These are phyloP conservation scores for Tolypocladium guangdongense DNA, from an alignment of 2,329 filamentous ascomycete species.

Conservation along the genomic window DNA sequence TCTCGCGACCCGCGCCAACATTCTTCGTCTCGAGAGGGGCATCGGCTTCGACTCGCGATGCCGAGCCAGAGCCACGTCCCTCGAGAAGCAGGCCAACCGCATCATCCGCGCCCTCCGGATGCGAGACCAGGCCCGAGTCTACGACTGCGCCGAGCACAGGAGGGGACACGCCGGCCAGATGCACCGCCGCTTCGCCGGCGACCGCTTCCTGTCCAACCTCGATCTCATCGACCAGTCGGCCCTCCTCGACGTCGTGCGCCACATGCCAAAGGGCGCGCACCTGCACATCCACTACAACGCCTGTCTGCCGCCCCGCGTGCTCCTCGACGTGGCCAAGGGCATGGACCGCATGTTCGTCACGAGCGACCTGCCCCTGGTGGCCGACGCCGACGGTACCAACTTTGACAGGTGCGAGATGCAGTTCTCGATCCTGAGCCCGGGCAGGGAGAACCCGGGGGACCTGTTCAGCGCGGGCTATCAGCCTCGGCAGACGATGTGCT, in stretches of 20 bases:
- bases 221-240: conserved; percentile 43
- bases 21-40: conserved; percentile 21
- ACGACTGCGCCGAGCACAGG: conserved; percentile 17
- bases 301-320: conserved; percentile 49
- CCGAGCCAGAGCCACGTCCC: conserved; percentile 16
- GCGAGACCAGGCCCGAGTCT: conserved; percentile 25
- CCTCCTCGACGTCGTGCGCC: conserved; percentile 43
- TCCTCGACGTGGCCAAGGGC: conserved; percentile 43
- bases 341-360: conserved; percentile 60
- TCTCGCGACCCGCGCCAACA: conserved; percentile 14
- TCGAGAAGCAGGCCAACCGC: conserved; percentile 26
- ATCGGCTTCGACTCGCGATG: conserved; percentile 31
- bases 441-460: conserved; percentile 24
- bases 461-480: conserved; percentile 41
- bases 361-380: conserved; percentile 39
- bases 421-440: conserved; percentile 39
- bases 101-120: conserved; percentile 28
- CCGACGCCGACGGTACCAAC: conserved; percentile 26
- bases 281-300: conserved; percentile 71
- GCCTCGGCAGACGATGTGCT: conserved; percentile 31
- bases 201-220: conserved; percentile 48
- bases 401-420: conserved; percentile 48
- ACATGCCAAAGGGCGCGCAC: conserved; percentile 61
- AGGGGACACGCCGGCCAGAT: conserved; percentile 30
- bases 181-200: conserved; percentile 35